phyloP scores from a whole-genome alignment of 768 basidiomycete genomes.

The Harrya chromipes region DNA sequence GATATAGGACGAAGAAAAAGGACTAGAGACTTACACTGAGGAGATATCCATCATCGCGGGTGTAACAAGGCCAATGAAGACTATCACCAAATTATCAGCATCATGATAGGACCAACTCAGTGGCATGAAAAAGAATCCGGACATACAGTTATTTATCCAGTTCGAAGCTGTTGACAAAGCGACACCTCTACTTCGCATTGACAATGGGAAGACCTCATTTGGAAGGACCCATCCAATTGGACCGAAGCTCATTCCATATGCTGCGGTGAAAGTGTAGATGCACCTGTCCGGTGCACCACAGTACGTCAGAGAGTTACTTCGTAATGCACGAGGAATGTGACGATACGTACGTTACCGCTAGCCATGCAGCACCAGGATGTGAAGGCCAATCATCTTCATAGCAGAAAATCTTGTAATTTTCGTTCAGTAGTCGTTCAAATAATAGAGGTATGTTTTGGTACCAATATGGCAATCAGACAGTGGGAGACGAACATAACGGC shows the following conservation, averaged over 20 bases:
- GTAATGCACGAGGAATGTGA: not conserved
- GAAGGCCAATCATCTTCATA: conserved; percentile 57
- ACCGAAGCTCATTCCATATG: conserved; percentile 75
- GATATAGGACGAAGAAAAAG: not conserved
- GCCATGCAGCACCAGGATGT: conserved; percentile 60
- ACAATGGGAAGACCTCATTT: conserved; percentile 77
- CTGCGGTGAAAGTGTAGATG: conserved; percentile 72
- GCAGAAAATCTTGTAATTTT: conserved; percentile 37
- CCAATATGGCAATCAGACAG: conserved; percentile 60
- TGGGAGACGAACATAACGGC: conserved; percentile 63
- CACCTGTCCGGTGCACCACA: conserved; percentile 35
- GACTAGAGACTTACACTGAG: conserved; percentile 42
- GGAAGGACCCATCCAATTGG: conserved; percentile 85
- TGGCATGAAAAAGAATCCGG: not conserved
- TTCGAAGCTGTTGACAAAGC: conserved; percentile 82
- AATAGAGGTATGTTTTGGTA: conserved; percentile 25
- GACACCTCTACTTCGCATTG: conserved; percentile 78
- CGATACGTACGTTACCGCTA: conserved; percentile 56
- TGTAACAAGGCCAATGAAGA: conserved; percentile 72
- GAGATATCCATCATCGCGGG: conserved; percentile 63
- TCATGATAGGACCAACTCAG: not conserved
- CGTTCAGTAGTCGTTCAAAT: not conserved
- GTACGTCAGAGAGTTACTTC: not conserved
- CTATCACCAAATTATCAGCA: conserved; percentile 34
- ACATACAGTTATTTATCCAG: conserved; percentile 78